Percentiles rank a stretch among this genome's conserved stretches.
phyloP scores from a whole-genome alignment of 768 basidiomycete species.

The Termitomyces sp. region DNA sequence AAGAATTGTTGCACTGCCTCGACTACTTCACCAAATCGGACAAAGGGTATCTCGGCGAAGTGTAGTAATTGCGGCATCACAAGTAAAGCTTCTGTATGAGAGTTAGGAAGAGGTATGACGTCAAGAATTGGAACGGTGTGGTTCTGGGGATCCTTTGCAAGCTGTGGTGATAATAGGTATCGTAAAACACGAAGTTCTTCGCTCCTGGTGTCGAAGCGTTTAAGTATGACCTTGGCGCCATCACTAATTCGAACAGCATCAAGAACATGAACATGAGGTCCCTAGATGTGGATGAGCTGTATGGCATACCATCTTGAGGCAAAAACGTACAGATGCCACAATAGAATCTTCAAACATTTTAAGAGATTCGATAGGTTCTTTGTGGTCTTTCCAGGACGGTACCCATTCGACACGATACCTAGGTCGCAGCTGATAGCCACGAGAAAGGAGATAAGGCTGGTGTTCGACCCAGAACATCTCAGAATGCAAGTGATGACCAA shows the following conservation, averaged over 20 bases:
- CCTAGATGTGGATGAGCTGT: neutral
- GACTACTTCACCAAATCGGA: constrained; percentile 16
- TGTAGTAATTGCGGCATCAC: constrained; percentile 19
- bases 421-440: constrained; percentile 1
- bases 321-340: neutral
- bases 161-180: constrained; percentile 11
- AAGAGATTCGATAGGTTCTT: neutral
- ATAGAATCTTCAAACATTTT: neutral
- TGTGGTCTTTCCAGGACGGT: neutral
- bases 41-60: constrained; percentile 18
- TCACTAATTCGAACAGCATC: constrained; percentile 17
- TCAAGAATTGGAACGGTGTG: too few species aligned
- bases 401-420: neutral
- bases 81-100: constrained; percentile 9
- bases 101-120: constrained; percentile 18
- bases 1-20: constrained; percentile 19
- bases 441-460: constrained; percentile 1
- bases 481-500: neutral
- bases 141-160: constrained; percentile 17
- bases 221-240: constrained; percentile 16
- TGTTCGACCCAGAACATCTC: neutral
- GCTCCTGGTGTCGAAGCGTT: constrained; percentile 1
- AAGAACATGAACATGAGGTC: neutral
- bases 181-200: constrained; percentile 12
- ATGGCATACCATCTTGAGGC: neutral